Conservation (phyloP, 2,329 filamentous ascomycete genomes). For the Phaeosphaeriaceae sp. region DNA sequence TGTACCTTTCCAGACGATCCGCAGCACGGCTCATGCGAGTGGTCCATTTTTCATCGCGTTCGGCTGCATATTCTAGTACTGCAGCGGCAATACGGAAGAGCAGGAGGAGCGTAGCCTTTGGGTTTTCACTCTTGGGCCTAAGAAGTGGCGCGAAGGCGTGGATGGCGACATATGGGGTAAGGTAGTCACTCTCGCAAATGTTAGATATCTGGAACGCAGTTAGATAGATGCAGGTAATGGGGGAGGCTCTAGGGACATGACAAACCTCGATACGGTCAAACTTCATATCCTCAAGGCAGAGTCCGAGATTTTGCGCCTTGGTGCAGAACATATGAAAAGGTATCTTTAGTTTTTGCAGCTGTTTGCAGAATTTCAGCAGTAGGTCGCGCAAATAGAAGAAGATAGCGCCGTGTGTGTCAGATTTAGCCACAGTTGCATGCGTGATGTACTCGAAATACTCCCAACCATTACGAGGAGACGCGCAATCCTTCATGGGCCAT, state of each 20-base stretch:
- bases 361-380: constrained; percentile 39
- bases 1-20: background rate
- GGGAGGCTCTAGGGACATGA: too few species aligned
- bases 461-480: constrained; percentile 51
- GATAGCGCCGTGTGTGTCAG: constrained; percentile 51
- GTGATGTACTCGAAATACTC: constrained; percentile 32
- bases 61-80: too few species aligned
- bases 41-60: too few species aligned
- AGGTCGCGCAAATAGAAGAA: constrained; percentile 43
- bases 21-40: background rate
- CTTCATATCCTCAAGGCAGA: constrained; percentile 3
- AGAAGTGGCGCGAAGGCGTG: constrained; percentile 43
- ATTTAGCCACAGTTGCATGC: constrained; percentile 24
- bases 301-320: constrained; percentile 31
- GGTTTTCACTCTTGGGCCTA: constrained; percentile 39
- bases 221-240: background rate
- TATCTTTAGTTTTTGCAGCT: constrained; percentile 23
- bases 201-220: constrained; percentile 46
- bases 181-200: constrained; percentile 47
- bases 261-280: constrained; percentile 52
- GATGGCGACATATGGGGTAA: constrained; percentile 38
- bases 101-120: constrained; percentile 51
- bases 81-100: constrained; percentile 50
- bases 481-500: constrained; percentile 50
- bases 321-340: constrained; percentile 38